Conservation (phyloP, 2,329 filamentous ascomycete genomes). For the Hypoxylon rubiginosum region DNA sequence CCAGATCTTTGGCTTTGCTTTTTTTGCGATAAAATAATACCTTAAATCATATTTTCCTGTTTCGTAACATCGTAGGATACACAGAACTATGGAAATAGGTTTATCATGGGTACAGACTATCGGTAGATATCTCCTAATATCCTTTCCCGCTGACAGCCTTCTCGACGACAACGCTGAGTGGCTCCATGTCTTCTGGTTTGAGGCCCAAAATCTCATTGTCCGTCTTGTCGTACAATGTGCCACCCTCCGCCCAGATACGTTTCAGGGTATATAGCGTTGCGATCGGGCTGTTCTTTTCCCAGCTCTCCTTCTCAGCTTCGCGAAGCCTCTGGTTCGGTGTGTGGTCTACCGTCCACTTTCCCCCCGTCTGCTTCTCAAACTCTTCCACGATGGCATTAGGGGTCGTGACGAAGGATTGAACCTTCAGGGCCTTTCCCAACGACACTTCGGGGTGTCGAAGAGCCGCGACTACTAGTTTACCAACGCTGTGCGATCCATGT, state of each 20-base stretch:
- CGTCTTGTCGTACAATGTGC: constrained; percentile 76
- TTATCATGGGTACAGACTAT: not conserved
- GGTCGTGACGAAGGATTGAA: constrained; percentile 79
- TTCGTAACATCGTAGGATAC: no score
- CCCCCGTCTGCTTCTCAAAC: constrained; percentile 75
- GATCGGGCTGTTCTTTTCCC: constrained; percentile 64
- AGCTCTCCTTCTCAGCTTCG: constrained; percentile 70
- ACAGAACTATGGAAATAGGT: no score
- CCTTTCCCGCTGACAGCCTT: constrained; percentile 47
- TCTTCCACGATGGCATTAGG: constrained; percentile 73
- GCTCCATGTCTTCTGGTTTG: constrained; percentile 63
- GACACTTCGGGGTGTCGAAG: constrained; percentile 68
- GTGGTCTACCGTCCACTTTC: constrained; percentile 67
- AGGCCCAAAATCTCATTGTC: constrained; percentile 73
- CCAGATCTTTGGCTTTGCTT: not conserved
- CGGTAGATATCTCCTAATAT: constrained; percentile 13
- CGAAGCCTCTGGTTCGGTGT: constrained; percentile 67
- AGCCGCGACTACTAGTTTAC: constrained; percentile 73
- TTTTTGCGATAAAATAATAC: not conserved
- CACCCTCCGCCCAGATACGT: constrained; percentile 80
- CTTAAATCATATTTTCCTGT: no score
- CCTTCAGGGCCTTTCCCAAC: constrained; percentile 70
- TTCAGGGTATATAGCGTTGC: constrained; percentile 72
- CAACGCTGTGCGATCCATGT: constrained; percentile 64
- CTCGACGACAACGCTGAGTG: constrained; percentile 62